phyloP scores from a whole-genome alignment of 345 rosid genomes.

The Eucalyptus cladocalyx region DNA sequence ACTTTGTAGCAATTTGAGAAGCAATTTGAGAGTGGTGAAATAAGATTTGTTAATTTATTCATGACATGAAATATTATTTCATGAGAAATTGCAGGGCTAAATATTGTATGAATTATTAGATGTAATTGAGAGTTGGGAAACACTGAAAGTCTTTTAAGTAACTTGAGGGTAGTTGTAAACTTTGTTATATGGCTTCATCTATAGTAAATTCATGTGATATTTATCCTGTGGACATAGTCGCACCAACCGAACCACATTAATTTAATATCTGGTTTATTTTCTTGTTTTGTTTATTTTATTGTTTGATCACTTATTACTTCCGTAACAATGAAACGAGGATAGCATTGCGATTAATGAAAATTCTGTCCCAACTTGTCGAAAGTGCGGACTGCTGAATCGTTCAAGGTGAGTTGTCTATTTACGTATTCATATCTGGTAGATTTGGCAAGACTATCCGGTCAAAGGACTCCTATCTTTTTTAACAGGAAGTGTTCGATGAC shows the following conservation, averaged over 20 bases:
- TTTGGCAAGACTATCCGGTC: not conserved
- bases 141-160: not conserved
- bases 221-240: accelerated
- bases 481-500: not conserved
- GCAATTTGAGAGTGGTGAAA: not conserved
- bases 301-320: not conserved
- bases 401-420: not conserved
- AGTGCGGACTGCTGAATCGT: not conserved
- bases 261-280: not conserved
- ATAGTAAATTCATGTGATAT: not conserved
- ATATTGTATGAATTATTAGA: not conserved
- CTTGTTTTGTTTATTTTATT: not conserved
- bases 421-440: not conserved
- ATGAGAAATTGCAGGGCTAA: not conserved
- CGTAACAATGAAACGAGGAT: not conserved
- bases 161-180: not conserved
- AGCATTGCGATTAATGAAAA: not conserved
- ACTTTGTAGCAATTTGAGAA: not conserved
- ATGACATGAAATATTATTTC: not conserved
- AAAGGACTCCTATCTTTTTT: not conserved
- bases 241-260: not conserved
- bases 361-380: not conserved
- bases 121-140: not conserved
- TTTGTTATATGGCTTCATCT: not conserved
- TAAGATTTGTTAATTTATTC: not conserved